Evolutionary conservation across 2,329 filamentous ascomycete species (phyloP).

Genomic region (Trichoderma simmonsii): DNA sequence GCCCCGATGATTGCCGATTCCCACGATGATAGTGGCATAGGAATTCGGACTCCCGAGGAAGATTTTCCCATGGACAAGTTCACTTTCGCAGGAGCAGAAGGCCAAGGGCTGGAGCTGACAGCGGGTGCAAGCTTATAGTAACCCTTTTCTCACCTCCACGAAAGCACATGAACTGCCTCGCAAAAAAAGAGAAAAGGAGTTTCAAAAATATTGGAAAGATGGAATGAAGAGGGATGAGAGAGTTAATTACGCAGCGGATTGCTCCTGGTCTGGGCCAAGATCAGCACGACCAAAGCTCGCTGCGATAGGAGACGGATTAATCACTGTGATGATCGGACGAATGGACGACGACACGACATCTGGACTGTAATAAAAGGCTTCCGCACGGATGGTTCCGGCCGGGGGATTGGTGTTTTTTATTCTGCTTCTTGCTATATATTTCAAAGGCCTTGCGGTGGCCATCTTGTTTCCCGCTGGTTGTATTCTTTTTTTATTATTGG

Average conservation of each 20-base stretch:
- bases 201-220: not conserved
- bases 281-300: constrained; percentile 10
- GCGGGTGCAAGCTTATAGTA: constrained; percentile 13
- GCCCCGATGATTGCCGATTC: constrained; percentile 39
- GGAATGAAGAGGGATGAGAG: not conserved
- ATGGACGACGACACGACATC: constrained; percentile 33
- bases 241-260: not conserved
- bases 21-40: constrained; percentile 73
- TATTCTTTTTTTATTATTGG: not conserved
- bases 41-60: constrained; percentile 65
- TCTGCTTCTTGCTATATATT: constrained; percentile 17
- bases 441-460: not conserved
- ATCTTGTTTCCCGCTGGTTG: not conserved
- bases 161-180: not conserved
- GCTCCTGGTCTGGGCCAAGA: not conserved
- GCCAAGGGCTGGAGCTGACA: constrained; percentile 33
- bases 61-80: constrained; percentile 62
- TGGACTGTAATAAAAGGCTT: constrained; percentile 15
- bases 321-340: constrained; percentile 31
- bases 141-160: not conserved
- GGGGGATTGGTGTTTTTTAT: not conserved
- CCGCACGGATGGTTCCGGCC: not conserved
- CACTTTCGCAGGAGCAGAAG: constrained; percentile 40
- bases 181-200: not conserved
- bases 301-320: constrained; percentile 26